Percentiles rank a stretch among this genome's conserved stretches.
Evolutionary conservation across 2,329 filamentous ascomycete species (phyloP).

Genomic region (Aaosphaeria arxii): DNA sequence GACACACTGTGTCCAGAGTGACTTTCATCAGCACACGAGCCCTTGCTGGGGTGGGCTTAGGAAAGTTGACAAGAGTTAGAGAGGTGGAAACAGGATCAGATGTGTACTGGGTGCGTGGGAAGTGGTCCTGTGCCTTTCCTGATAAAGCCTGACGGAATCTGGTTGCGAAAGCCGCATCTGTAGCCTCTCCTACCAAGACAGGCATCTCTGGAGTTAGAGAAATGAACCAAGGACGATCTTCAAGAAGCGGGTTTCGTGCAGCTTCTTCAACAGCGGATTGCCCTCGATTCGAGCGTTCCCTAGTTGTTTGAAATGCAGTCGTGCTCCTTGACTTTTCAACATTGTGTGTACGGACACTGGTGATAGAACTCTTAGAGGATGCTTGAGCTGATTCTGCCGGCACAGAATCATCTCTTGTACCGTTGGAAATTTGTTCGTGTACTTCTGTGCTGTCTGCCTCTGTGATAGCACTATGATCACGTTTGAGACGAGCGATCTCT

Average conservation of each 20-base stretch:
- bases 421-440: too few relatives aligned
- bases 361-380: background rate
- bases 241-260: conserved; percentile 33
- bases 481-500: conserved; percentile 25
- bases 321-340: background rate
- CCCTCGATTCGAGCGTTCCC: background rate
- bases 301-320: background rate
- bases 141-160: conserved; percentile 32
- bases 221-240: conserved; percentile 38
- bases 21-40: conserved; percentile 33
- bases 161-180: conserved; percentile 38
- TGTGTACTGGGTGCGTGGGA: conserved; percentile 33
- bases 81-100: conserved; percentile 29
- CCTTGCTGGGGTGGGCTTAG: background rate
- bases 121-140: conserved; percentile 18
- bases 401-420: too few relatives aligned
- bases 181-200: conserved; percentile 36
- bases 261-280: conserved; percentile 5
- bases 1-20: conserved; percentile 41
- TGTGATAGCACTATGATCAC: too few relatives aligned
- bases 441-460: conserved; percentile 5
- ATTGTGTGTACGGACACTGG: background rate
- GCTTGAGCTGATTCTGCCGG: too few relatives aligned
- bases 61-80: conserved; percentile 27
- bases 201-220: conserved; percentile 30